Percentiles rank a stretch among this genome's conserved stretches.
phyloP scores from a whole-genome alignment of 2,329 filamentous ascomycete species.

The Phyllosticta ampelicida region DNA sequence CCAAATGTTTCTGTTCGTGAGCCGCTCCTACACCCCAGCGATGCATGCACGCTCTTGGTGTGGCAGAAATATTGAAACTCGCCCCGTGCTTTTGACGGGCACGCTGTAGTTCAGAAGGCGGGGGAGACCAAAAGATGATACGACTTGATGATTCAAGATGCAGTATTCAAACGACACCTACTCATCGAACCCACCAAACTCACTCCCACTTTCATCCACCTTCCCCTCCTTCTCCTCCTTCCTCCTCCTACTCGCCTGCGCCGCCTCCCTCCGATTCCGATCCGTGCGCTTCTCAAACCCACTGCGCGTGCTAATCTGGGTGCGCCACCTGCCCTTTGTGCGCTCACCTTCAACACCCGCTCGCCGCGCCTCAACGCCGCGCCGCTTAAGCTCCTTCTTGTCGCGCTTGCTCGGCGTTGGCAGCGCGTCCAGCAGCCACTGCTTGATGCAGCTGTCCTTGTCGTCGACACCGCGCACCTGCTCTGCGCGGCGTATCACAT shows the following conservation, averaged over 20 bases:
- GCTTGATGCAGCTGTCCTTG: slow-evolving; percentile 40
- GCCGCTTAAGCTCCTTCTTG: slow-evolving; percentile 68
- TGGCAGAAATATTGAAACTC: no score
- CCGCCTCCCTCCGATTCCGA: slow-evolving; percentile 51
- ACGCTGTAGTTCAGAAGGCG: no score
- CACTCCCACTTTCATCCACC: slow-evolving; percentile 19
- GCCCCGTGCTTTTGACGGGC: no score
- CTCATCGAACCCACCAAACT: slow-evolving; percentile 34
- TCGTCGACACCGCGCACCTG: slow-evolving; percentile 43
- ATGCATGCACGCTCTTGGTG: no score
- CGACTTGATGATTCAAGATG: not conserved
- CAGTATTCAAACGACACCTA: not conserved
- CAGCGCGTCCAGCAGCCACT: slow-evolving; percentile 77
- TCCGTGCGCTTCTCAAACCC: slow-evolving; percentile 61
- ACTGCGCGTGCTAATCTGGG: slow-evolving; percentile 73
- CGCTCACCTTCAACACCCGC: slow-evolving; percentile 27
- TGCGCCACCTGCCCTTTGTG: slow-evolving; percentile 14
- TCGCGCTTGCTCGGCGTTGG: slow-evolving; percentile 76
- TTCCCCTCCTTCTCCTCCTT: slow-evolving; percentile 15
- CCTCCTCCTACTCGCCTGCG: slow-evolving; percentile 24
- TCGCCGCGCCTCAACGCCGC: slow-evolving; percentile 66
- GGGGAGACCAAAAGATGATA: no score
- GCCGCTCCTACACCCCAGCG: no score
- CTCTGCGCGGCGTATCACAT: slow-evolving; percentile 79
- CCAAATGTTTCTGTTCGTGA: no score